Base-by-base conservation (phyloP, 371 early-diverging fungal species). In the Funneliformis caledonium region DNA sequence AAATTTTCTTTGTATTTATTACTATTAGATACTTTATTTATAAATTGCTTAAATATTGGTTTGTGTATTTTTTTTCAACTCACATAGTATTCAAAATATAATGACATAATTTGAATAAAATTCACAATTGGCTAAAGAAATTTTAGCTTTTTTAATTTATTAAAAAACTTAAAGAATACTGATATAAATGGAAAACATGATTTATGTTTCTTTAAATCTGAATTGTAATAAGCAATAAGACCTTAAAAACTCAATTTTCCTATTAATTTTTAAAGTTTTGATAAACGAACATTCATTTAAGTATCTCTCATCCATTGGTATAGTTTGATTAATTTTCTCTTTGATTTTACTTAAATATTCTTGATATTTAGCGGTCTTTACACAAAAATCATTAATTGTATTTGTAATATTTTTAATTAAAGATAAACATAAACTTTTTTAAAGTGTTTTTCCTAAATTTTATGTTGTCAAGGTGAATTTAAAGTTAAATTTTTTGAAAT, bases 321-420 rank as follows among this genome's bases (percentile, higher is more conserved):
- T 33, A 4, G 81, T 81, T 31, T 81, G 81, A 50, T 76, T 68
- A 31, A 81, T 67, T 62, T 81, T 78, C 4, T 19, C 50, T 64
- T 81, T 78, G 33, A 81, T 31, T 11, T 45, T 43, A 3, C 47
- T 60, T 1, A 26, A 33, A 37, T 33, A 64, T n/a, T 47, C 78
- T 61, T 81, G 37, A 43, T 31, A 72, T 14, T 59, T 37, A 7
- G 64, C 33, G 2, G 77, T 26, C 70, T 81, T 67, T 2, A n/a
- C 31, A 16, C 68, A 48, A 52, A 68, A 67, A 43, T 76, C 43
- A 45, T 11, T 70, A n/a, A 48, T 61, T 12, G 81, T 69, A 37
- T 14, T 48, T 5, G 47, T 59, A 59, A 77, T 19, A 50, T 33
- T 77, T 52, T 42, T 76, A 47, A 77, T 37, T 14, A 50, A 26